phyloP scores from a whole-genome alignment of 257 asterid genomes.

The Knoxia roxburghii region DNA sequence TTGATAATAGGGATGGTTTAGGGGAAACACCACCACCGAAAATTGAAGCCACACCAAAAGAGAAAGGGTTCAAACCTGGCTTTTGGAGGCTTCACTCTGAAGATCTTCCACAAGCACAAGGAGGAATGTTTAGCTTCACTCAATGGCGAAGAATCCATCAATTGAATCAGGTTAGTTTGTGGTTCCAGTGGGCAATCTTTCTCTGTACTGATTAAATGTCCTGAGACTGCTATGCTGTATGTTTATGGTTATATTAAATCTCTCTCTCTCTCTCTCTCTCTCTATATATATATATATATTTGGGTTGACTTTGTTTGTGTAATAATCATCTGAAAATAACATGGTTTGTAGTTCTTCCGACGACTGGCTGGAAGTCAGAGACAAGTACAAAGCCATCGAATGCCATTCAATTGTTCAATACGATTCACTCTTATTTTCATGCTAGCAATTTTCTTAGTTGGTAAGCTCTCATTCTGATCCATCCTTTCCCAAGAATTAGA shows the following conservation, averaged over 20 bases:
- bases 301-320: too few relatives aligned
- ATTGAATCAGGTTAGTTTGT: slow-evolving; percentile 50
- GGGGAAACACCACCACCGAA: slow-evolving; percentile 18
- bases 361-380: slow-evolving; percentile 46
- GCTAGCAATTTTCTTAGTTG: slow-evolving; percentile 69
- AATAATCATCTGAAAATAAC: slow-evolving; percentile 11
- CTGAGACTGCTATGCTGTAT: neutral
- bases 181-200: neutral
- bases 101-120: slow-evolving; percentile 33
- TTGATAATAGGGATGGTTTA: slow-evolving; percentile 38
- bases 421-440: slow-evolving; percentile 52
- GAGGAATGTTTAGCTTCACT: slow-evolving; percentile 20
- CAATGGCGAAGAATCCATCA: slow-evolving; percentile 38
- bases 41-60: slow-evolving; percentile 53
- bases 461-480: slow-evolving; percentile 35
- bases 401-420: slow-evolving; percentile 42
- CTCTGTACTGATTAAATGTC: neutral
- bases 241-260: too few relatives aligned
- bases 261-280: too few relatives aligned
- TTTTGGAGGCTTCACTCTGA: slow-evolving; percentile 38
- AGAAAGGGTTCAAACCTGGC: slow-evolving; percentile 47
- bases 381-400: slow-evolving; percentile 34
- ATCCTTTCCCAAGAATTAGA: neutral
- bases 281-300: too few relatives aligned
- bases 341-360: slow-evolving; percentile 48